phyloP scores from a whole-genome alignment of 2,329 filamentous ascomycete species.

The Aphanoascus verrucosus region DNA sequence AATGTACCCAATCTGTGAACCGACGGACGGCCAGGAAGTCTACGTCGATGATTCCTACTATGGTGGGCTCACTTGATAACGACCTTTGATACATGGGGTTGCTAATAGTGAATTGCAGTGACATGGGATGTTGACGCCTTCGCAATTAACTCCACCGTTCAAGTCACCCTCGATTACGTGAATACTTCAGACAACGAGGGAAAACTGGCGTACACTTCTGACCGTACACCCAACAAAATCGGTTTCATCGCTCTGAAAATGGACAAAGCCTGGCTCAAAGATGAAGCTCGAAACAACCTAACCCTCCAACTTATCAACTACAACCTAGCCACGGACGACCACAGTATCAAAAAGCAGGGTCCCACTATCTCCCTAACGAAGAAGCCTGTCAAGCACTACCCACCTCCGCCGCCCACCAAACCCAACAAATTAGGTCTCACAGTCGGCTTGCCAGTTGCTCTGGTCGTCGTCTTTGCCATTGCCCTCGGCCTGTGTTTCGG shows the following conservation, averaged over 20 bases:
- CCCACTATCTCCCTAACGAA: constrained; percentile 29
- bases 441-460: constrained; percentile 34
- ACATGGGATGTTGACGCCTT: constrained; percentile 31
- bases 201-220: constrained; percentile 30
- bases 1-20: constrained; percentile 15
- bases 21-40: constrained; percentile 13
- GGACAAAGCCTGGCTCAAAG: constrained; percentile 33
- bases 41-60: constrained; percentile 14
- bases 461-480: constrained; percentile 30
- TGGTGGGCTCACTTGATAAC: constrained; percentile 8
- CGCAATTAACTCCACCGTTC: constrained; percentile 24
- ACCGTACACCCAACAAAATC: constrained; percentile 27
- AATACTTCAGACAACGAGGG: constrained; percentile 25
- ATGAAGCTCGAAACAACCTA: constrained; percentile 28
- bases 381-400: constrained; percentile 28
- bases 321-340: constrained; percentile 19
- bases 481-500: constrained; percentile 31
- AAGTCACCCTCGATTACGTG: constrained; percentile 26
- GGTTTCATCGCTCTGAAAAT: constrained; percentile 33
- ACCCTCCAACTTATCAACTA: constrained; percentile 29
- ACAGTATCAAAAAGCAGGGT: constrained; percentile 22
- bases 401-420: constrained; percentile 22
- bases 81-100: constrained; percentile 8
- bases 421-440: constrained; percentile 29
- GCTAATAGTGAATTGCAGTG: constrained; percentile 18